phyloP scores from a whole-genome alignment of 2,329 filamentous ascomycete species.

The Cercospora berteroae region DNA sequence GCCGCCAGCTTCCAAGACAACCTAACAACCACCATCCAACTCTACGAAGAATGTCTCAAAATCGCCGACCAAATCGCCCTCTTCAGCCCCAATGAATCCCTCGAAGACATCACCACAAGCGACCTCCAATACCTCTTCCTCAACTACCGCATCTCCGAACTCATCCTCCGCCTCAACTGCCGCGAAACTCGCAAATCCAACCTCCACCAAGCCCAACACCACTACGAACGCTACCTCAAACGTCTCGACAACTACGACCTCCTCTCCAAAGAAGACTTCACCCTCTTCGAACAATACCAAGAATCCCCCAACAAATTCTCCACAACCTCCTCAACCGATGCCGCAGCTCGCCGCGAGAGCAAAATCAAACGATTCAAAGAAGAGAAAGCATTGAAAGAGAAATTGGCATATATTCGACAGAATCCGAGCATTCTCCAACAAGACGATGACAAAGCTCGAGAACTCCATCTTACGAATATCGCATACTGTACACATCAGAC shows the following conservation, averaged over 20 bases:
- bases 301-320: constrained; percentile 72
- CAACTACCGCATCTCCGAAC: constrained; percentile 74
- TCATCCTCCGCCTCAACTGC: constrained; percentile 66
- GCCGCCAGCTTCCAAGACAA: constrained; percentile 65
- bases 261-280: constrained; percentile 62
- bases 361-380: constrained; percentile 84
- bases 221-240: constrained; percentile 76
- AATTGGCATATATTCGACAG: constrained; percentile 67
- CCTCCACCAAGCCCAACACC: constrained; percentile 62
- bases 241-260: constrained; percentile 76
- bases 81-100: constrained; percentile 84
- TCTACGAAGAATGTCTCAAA: constrained; percentile 70
- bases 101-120: constrained; percentile 83
- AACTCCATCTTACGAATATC: constrained; percentile 74
- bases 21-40: constrained; percentile 64
- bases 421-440: constrained; percentile 62
- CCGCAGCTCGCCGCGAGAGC: constrained; percentile 68
- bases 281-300: constrained; percentile 69
- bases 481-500: constrained; percentile 72
- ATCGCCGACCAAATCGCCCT: constrained; percentile 70
- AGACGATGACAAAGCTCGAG: constrained; percentile 81
- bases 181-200: constrained; percentile 59
- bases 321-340: constrained; percentile 64
- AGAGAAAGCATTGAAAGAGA: constrained; percentile 81
- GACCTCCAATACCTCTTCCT: constrained; percentile 81